Evolutionary conservation across 805 yeast species (phyloP).

Genomic region (Lipomyces kockii): DNA sequence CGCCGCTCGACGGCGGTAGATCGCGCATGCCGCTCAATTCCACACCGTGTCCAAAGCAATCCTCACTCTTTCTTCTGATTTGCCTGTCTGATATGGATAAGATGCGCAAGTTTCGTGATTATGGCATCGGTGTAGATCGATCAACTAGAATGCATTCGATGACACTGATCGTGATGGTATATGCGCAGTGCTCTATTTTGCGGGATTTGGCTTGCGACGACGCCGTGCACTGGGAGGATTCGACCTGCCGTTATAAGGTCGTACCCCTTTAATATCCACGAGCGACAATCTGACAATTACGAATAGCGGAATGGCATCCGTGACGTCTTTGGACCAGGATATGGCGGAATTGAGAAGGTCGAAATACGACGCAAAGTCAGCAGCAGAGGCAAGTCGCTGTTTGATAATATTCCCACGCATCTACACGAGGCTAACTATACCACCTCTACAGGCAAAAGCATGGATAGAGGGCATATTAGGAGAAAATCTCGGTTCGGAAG

Average conservation of each 20-base stretch:
- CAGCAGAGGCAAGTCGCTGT: conserved; percentile 40
- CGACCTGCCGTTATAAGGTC: no score
- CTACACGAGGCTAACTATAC: not conserved
- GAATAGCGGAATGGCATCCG: conserved; percentile 44
- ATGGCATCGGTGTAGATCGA: not conserved
- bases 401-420: not conserved
- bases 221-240: not conserved
- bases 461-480: conserved; percentile 59
- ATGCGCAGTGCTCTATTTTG: not conserved
- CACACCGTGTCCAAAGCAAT: not conserved
- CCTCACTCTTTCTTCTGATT: not conserved
- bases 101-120: not conserved
- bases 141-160: not conserved
- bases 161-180: not conserved
- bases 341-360: conserved; percentile 54
- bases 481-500: conserved; percentile 47
- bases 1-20: not conserved
- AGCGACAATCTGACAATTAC: not conserved
- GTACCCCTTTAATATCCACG: no score
- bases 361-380: conserved; percentile 53
- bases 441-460: conserved; percentile 41
- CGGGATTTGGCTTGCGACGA: no score
- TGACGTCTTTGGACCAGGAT: conserved; percentile 69
- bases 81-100: not conserved
- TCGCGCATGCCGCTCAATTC: not conserved